These are phyloP conservation scores for Neonectria neomacrospora DNA, from an alignment of 2,329 filamentous ascomycete species.

Conservation along the genomic window DNA sequence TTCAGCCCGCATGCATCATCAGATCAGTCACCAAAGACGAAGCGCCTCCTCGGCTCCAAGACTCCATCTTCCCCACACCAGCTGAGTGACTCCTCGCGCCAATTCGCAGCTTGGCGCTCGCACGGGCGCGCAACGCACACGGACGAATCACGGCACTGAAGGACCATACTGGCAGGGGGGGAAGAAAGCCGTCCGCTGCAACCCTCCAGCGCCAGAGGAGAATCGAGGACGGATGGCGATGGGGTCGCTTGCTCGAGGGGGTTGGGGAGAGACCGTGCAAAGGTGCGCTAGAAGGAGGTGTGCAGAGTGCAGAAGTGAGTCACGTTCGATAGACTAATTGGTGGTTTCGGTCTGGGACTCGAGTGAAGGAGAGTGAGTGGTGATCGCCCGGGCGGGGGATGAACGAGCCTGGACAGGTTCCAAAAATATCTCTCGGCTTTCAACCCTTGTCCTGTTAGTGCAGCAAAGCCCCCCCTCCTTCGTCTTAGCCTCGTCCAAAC, in stretches of 20 bases:
- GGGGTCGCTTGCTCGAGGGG: not conserved
- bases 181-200: not conserved
- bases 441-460: not conserved
- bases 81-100: not conserved
- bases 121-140: conserved; percentile 2
- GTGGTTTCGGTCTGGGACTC: not conserved
- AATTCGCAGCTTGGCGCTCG: conserved; percentile 1
- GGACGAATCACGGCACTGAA: conserved; percentile 31
- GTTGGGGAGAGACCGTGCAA: no score
- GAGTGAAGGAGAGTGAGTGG: not conserved
- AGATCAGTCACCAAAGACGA: not conserved
- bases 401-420: not conserved
- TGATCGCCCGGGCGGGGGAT: conserved; percentile 1
- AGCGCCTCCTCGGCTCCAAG: not conserved
- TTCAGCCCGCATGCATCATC: not conserved
- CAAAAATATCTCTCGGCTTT: conserved; percentile 10
- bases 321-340: no score
- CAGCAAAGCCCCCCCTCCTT: not conserved
- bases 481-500: not conserved
- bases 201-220: not conserved
- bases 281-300: no score
- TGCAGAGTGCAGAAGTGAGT: no score
- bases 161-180: conserved; percentile 26
- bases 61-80: not conserved
- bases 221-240: no score